Conservation (phyloP, 2,329 filamentous ascomycete genomes). For the Colletotrichum godetiae region DNA sequence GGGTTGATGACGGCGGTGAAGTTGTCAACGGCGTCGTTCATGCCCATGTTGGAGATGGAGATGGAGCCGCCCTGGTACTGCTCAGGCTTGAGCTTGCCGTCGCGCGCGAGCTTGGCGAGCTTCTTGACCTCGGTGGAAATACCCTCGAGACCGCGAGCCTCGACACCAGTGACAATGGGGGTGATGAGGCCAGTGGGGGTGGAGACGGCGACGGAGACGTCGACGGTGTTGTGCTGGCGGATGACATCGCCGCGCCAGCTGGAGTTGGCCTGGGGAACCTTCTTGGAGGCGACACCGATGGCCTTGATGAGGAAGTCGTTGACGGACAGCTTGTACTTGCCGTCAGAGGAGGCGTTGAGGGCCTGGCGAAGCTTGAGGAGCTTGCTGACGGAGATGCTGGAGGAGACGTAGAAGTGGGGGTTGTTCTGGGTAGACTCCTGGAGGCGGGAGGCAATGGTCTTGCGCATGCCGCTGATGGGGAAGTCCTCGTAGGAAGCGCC, state of each 20-base stretch:
- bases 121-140: constrained; percentile 95
- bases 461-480: constrained; percentile 92
- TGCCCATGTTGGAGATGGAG: constrained; percentile 99
- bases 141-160: constrained; percentile 84
- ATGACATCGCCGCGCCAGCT: constrained; percentile 93
- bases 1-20: constrained; percentile 99
- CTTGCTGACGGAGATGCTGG: constrained; percentile 91
- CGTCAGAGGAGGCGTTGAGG: constrained; percentile 87
- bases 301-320: constrained; percentile 99
- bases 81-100: constrained; percentile 99
- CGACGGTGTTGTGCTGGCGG: constrained; percentile 91
- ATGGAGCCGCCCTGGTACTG: constrained; percentile 99
- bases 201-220: constrained; percentile 95
- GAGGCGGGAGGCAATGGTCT: constrained; percentile 93
- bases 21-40: constrained; percentile 95
- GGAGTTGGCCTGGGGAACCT: constrained; percentile 95
- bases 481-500: constrained; percentile 83
- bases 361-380: constrained; percentile 95
- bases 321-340: constrained; percentile 99
- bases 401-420: constrained; percentile 98
- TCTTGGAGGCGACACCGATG: constrained; percentile 86
- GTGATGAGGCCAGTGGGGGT: constrained; percentile 96
- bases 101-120: constrained; percentile 93
- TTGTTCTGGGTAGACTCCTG: constrained; percentile 88
- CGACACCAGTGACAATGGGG: constrained; percentile 92